Conservation (phyloP, 75 land plant species). For the Pseudotsuga menziesii region DNA sequence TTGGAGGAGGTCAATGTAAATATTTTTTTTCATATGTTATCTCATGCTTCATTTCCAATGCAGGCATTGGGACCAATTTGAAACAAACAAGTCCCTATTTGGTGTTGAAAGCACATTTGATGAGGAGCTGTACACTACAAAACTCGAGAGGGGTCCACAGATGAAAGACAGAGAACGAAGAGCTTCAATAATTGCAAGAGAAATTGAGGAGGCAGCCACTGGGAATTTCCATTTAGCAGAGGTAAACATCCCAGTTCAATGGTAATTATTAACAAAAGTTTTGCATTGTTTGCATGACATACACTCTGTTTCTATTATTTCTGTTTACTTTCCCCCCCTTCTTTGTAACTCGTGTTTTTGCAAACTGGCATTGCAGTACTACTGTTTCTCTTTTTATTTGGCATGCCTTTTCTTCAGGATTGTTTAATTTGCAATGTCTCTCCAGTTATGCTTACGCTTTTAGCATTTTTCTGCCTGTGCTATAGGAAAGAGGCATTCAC, state of each 20-base stretch:
- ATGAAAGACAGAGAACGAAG: slow-evolving; percentile 69
- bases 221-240: slow-evolving; percentile 85
- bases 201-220: slow-evolving; percentile 81
- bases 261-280: no score
- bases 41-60: background rate
- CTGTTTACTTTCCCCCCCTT: no score
- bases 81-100: slow-evolving; percentile 73
- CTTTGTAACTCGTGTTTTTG: background rate
- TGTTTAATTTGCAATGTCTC: background rate
- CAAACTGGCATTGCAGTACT: background rate
- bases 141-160: slow-evolving; percentile 88
- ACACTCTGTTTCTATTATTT: no score
- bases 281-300: background rate
- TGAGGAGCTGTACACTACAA: slow-evolving; percentile 95
- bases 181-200: slow-evolving; percentile 80
- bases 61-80: slow-evolving; percentile 97
- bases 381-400: background rate
- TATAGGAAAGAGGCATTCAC: slow-evolving; percentile 66
- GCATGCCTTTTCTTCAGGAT: no score
- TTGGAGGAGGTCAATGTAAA: background rate
- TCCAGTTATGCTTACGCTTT: background rate
- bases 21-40: background rate
- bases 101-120: slow-evolving; percentile 94
- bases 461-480: slow-evolving; percentile 1
- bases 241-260: slow-evolving; percentile 24